Percentiles rank a stretch among this genome's conserved stretches.
Evolutionary conservation across 352 stramenopile species (phyloP).

Genomic region (Phytophthora ramorum): DNA sequence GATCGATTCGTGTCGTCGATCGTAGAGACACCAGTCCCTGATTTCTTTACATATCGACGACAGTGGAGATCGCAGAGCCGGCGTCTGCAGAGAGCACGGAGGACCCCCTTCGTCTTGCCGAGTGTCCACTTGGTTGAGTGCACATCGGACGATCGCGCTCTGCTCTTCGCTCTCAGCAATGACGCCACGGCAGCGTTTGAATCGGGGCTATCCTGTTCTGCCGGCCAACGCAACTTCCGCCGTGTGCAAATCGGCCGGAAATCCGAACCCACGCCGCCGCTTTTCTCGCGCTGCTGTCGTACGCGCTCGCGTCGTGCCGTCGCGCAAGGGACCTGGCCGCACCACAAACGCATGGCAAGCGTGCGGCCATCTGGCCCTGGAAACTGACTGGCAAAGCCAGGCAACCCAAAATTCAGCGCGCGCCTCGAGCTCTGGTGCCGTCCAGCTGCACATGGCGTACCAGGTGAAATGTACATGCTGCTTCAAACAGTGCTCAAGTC

Average conservation of each 20-base stretch:
- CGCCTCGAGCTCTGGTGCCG: background rate
- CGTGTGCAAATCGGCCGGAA: conserved; percentile 14
- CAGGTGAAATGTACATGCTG: background rate
- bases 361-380: conserved; percentile 20
- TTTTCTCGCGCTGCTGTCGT: conserved; percentile 31
- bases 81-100: background rate
- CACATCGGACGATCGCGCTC: conserved; percentile 8
- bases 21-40: background rate
- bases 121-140: background rate
- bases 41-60: background rate
- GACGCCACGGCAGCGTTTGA: conserved; percentile 16
- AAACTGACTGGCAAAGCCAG: conserved; percentile 22
- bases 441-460: background rate
- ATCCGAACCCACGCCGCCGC: conserved; percentile 20
- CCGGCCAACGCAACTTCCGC: conserved; percentile 10
- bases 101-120: background rate
- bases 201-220: conserved; percentile 15
- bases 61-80: background rate
- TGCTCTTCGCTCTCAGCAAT: background rate
- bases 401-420: background rate
- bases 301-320: conserved; percentile 19
- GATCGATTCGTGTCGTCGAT: conserved; percentile 2
- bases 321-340: conserved; percentile 17
- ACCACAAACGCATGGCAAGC: conserved; percentile 21
- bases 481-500: background rate